Evolutionary conservation across 176 grass and related monocot genomes (phyloP).

Genomic region (Alloteropsis semialata): DNA sequence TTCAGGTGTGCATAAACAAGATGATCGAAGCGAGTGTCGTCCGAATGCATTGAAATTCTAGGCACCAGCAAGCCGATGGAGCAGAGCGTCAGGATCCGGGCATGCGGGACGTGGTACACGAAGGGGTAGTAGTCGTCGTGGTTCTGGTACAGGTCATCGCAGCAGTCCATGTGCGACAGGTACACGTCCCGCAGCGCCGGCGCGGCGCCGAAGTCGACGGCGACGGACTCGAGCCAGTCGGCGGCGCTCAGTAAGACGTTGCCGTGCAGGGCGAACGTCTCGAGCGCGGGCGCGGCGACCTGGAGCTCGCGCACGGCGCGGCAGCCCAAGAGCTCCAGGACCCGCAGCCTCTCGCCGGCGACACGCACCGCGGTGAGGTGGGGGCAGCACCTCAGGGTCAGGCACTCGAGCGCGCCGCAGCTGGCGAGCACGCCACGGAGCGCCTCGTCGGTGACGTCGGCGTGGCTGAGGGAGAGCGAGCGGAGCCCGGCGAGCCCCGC

Average conservation of each 20-base stretch:
- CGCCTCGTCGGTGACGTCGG: slow-evolving; percentile 29
- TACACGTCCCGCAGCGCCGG: slow-evolving; percentile 36
- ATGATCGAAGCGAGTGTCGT: neutral
- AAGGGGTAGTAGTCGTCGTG: neutral
- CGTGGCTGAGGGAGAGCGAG: slow-evolving; percentile 32
- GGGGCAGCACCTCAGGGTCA: slow-evolving; percentile 49
- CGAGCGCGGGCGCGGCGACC: slow-evolving; percentile 29
- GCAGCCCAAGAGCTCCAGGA: slow-evolving; percentile 42
- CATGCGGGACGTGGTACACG: slow-evolving; percentile 10
- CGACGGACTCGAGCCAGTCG: neutral
- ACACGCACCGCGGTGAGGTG: slow-evolving; percentile 15
- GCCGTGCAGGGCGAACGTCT: slow-evolving; percentile 45
- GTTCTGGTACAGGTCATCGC: neutral
- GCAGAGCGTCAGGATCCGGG: slow-evolving; percentile 45
- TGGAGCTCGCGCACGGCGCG: neutral
- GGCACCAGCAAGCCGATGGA: slow-evolving; percentile 41
- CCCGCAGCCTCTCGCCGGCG: slow-evolving; percentile 29
- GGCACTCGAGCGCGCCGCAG: slow-evolving; percentile 40
- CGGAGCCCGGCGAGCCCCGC: slow-evolving; percentile 25
- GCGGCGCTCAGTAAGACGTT: neutral
- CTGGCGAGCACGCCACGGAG: slow-evolving; percentile 15
- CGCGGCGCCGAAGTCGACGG: neutral
- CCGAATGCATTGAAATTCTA: neutral
- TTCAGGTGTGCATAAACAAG: neutral
- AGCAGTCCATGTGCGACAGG: neutral